Evolutionary conservation across 2,329 filamentous ascomycete genomes (phyloP).

Genomic region (Teratosphaeria gauchensis): DNA sequence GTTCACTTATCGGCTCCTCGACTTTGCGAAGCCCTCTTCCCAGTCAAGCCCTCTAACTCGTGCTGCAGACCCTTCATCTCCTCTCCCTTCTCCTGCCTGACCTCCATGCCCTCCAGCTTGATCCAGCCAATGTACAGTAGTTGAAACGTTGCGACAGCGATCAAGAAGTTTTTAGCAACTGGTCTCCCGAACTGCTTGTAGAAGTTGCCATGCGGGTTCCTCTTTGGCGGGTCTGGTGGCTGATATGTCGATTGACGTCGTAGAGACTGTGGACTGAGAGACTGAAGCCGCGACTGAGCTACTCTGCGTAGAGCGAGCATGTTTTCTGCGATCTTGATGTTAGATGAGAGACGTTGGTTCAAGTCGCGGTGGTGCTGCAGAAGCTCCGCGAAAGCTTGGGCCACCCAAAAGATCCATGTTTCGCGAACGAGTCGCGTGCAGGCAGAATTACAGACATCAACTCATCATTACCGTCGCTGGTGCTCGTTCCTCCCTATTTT

Average conservation of each 20-base stretch:
- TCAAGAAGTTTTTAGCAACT: conserved; percentile 62
- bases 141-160: conserved; percentile 71
- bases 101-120: conserved; percentile 64
- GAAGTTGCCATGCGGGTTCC: conserved; percentile 43
- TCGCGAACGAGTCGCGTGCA: neutral
- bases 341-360: neutral
- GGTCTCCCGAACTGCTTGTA: conserved; percentile 68
- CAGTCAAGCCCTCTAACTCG: conserved; percentile 15
- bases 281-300: neutral
- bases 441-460: neutral
- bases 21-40: neutral
- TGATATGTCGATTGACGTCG: conserved; percentile 9
- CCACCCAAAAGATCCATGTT: too few relatives aligned
- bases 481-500: neutral
- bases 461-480: neutral
- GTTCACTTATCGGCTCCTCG: neutral
- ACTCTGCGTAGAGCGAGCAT: neutral
- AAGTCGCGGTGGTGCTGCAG: neutral
- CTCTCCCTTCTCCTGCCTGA: conserved; percentile 46
- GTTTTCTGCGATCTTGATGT: neutral
- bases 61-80: conserved; percentile 16
- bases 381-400: neutral
- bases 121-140: conserved; percentile 65
- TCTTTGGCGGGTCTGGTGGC: conserved; percentile 10
- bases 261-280: neutral